These are phyloP conservation scores for Fraxinus floribunda DNA, from an alignment of 305 asterid species.

Conservation along the genomic window DNA sequence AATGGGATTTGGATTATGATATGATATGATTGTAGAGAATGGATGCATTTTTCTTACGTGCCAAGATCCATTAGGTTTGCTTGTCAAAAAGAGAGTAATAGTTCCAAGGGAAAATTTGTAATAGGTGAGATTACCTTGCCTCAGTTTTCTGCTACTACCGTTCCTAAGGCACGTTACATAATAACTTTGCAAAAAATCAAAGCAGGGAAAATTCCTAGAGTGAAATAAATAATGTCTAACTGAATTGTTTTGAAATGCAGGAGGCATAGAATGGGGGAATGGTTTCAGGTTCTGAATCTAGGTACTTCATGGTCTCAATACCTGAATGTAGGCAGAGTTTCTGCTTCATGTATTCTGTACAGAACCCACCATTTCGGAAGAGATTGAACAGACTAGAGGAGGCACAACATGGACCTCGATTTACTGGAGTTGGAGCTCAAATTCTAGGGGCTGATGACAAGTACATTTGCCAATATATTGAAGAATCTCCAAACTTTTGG, in stretches of 20 bases:
- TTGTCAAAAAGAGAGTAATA: slow-evolving; percentile 36
- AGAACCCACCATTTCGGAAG: slow-evolving; percentile 73
- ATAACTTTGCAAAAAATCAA: background rate
- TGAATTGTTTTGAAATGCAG: slow-evolving; percentile 30
- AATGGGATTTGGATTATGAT: background rate
- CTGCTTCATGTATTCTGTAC: slow-evolving; percentile 94
- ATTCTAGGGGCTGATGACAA: slow-evolving; percentile 94
- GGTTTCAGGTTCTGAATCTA: slow-evolving; percentile 26
- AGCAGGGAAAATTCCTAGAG: background rate
- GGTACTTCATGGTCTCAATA: slow-evolving; percentile 95
- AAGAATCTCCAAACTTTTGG: slow-evolving; percentile 83
- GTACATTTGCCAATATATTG: slow-evolving; percentile 76
- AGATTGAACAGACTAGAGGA: slow-evolving; percentile 62
- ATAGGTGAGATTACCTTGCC: slow-evolving; percentile 53
- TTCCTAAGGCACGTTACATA: slow-evolving; percentile 59
- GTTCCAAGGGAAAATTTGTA: slow-evolving; percentile 48
- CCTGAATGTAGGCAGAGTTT: slow-evolving; percentile 96
- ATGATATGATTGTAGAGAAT: slow-evolving; percentile 51
- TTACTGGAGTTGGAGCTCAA: slow-evolving; percentile 96
- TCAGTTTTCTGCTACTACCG: slow-evolving; percentile 77
- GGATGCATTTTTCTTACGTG: slow-evolving; percentile 67
- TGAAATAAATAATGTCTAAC: slow-evolving; percentile 3
- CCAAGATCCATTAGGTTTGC: slow-evolving; percentile 64
- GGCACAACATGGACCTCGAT: slow-evolving; percentile 67
- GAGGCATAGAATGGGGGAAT: slow-evolving; percentile 19